Conservation (phyloP, 306 rosid genomes). For the Dryas alaskensis region DNA sequence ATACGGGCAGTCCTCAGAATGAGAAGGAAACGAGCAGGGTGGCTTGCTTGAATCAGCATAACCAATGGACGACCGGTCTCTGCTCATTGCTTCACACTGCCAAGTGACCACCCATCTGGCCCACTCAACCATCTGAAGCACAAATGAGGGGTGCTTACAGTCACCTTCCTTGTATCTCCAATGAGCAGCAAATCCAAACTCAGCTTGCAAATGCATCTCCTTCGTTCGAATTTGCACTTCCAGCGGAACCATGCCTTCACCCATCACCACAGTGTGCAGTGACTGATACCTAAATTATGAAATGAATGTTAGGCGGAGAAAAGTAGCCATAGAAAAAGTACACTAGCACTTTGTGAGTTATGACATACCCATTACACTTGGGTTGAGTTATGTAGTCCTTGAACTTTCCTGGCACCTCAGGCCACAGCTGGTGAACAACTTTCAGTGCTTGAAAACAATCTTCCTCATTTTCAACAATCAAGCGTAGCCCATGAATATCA, state of each 20-base stretch:
- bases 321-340: not conserved
- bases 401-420: slow-evolving; percentile 77
- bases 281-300: slow-evolving; percentile 68
- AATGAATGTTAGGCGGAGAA: slow-evolving; percentile 25
- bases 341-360: not conserved
- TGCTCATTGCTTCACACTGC: slow-evolving; percentile 94
- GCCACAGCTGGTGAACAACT: slow-evolving; percentile 74
- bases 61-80: slow-evolving; percentile 54
- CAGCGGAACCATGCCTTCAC: slow-evolving; percentile 65
- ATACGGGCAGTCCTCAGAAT: slow-evolving; percentile 76
- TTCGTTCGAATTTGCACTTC: slow-evolving; percentile 95
- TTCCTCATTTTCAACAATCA: slow-evolving; percentile 85
- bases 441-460: slow-evolving; percentile 79
- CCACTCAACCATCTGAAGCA: slow-evolving; percentile 99
- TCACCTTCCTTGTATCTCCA: slow-evolving; percentile 99
- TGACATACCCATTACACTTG: slow-evolving; percentile 83
- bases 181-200: slow-evolving; percentile 96
- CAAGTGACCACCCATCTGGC: slow-evolving; percentile 98
- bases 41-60: slow-evolving; percentile 54
- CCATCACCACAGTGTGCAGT: slow-evolving; percentile 88
- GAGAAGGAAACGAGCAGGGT: slow-evolving; percentile 86
- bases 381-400: slow-evolving; percentile 83
- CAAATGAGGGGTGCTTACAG: slow-evolving; percentile 79
- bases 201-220: slow-evolving; percentile 96
- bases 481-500: slow-evolving; percentile 88